Percentiles rank a stretch among this genome's conserved stretches.
These are phyloP conservation scores for Aspergillus sp. DNA, from an alignment of 2,329 filamentous ascomycete genomes.

Conservation along the genomic window DNA sequence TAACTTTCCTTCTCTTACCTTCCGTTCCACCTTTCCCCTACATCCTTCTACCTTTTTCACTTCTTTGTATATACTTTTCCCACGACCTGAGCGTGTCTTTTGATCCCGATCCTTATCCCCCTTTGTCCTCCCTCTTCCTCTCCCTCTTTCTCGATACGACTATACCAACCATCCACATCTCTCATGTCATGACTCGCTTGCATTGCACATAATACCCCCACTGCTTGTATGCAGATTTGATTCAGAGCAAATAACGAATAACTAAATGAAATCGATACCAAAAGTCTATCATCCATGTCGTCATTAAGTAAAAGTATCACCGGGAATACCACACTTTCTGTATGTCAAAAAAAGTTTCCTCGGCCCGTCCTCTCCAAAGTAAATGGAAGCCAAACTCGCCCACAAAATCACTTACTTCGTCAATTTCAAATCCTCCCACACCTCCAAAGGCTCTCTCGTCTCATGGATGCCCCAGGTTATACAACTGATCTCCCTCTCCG, in stretches of 20 bases:
- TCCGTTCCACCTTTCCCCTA: not conserved
- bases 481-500: too few species aligned
- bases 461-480: too few species aligned
- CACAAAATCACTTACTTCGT: too few species aligned
- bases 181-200: not conserved
- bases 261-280: not conserved
- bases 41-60: not conserved
- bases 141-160: not conserved
- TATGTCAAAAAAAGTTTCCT: too few species aligned
- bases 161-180: not conserved
- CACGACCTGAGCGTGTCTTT: not conserved
- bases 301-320: not conserved
- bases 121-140: not conserved
- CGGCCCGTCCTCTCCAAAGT: too few species aligned
- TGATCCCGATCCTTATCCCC: not conserved
- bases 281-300: not conserved
- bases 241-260: not conserved
- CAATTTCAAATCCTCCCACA: too few species aligned
- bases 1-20: not conserved
- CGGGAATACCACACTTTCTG: too few species aligned
- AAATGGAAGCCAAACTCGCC: too few species aligned
- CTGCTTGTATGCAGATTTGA: not conserved
- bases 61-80: not conserved
- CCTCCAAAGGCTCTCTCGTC: too few species aligned
- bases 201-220: not conserved